Base-by-base conservation (phyloP, 257 asterid genomes). In the Perilla frutescens region DNA sequence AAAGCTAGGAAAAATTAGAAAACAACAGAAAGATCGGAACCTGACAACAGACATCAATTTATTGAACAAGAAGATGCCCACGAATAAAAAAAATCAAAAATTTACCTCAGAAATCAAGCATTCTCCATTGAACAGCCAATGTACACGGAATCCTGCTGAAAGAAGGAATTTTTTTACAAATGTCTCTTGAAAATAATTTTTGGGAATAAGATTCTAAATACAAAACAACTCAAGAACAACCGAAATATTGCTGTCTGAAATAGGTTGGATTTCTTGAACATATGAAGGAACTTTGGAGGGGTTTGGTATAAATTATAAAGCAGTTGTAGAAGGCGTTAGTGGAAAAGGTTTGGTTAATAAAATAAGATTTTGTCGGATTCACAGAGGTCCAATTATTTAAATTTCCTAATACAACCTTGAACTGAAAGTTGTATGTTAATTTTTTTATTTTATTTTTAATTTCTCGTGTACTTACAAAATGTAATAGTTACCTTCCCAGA, bases 101-200 rank as follows among this genome's bases (percentile, higher is more conserved):
- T 77, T 44, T 58, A 81, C 91, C 85, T 84, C 73, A 85, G 55
- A 68, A 69, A 78, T 69, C 60, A 60, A 6, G 31, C 73, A 69
- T 53, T 68, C 73, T 66, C 76, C 82, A 47, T 39, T 44, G 50
- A 66, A 62, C 44, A 51, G 29, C 77, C 63, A 69, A 55, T 63
- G 57, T 26, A n/a, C 40, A 60, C 34, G 54, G 40, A 39, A 8
- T 56, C 45, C 15, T 54, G 75, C 66, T 70, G 37, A 78, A 77
- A 76, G 43, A 40, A 65, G 39, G 31, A 20, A 48, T 45, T 57
- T 40, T 40, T 20, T 20, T 20, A 20, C 26, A 20, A 20, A 20
- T 20, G 26, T 20, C 26, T 20, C 26, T 20, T 20, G 26, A 20
- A 20, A 20, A 20, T 20, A 20, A 20, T 20, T 20, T 20, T 20